Evolutionary conservation across 2,329 filamentous ascomycete genomes (phyloP).

Genomic region (Helotiales sp.): DNA sequence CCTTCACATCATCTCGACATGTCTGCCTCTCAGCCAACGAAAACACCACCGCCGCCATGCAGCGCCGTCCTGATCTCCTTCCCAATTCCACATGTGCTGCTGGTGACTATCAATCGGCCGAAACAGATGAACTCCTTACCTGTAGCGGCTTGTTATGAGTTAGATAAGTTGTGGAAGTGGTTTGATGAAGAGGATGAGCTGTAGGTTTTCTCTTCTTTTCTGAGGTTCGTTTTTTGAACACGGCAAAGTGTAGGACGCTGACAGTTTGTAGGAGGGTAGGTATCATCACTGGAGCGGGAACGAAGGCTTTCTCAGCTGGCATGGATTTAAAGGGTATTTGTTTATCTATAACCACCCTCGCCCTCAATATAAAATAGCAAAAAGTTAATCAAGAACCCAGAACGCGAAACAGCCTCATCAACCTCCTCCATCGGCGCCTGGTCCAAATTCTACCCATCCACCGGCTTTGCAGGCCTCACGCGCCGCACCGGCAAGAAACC

Average conservation of each 20-base stretch:
- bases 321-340: constrained; percentile 53
- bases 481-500: constrained; percentile 63
- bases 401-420: neutral
- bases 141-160: constrained; percentile 52
- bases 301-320: constrained; percentile 60
- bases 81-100: constrained; percentile 53
- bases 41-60: constrained; percentile 29
- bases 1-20: neutral
- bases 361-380: too few relatives aligned
- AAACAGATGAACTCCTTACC: constrained; percentile 53
- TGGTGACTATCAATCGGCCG: constrained; percentile 59
- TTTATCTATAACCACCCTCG: neutral
- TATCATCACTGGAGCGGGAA: constrained; percentile 57
- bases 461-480: constrained; percentile 61
- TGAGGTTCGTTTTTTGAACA: too few relatives aligned
- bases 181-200: constrained; percentile 56
- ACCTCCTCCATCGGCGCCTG: neutral
- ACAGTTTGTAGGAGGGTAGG: constrained; percentile 45
- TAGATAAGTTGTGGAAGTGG: constrained; percentile 56
- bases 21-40: neutral
- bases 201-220: neutral
- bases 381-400: neutral
- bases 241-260: neutral
- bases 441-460: constrained; percentile 46
- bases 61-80: constrained; percentile 47